These are phyloP conservation scores for Lasiodiplodia sp. DNA, from an alignment of 2,329 filamentous ascomycete genomes.

Conservation along the genomic window DNA sequence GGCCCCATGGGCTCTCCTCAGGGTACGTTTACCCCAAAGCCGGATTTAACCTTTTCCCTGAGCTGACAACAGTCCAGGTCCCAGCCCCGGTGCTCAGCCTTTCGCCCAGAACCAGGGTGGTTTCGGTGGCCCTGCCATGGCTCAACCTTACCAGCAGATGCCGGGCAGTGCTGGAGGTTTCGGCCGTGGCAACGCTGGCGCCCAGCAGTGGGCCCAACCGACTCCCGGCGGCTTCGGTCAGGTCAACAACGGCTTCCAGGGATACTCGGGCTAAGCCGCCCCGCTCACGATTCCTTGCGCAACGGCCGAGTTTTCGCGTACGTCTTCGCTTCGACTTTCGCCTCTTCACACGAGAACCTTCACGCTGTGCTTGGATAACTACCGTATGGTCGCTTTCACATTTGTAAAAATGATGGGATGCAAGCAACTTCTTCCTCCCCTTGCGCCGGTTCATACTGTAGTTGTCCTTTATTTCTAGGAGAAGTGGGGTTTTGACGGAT, in stretches of 20 bases:
- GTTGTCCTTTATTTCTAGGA: slow-evolving; percentile 30
- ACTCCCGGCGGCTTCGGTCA: slow-evolving; percentile 54
- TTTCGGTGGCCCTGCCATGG: slow-evolving; percentile 70
- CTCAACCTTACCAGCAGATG: slow-evolving; percentile 56
- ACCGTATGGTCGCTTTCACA: slow-evolving; percentile 29
- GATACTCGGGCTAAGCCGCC: slow-evolving; percentile 63
- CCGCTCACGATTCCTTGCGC: slow-evolving; percentile 27
- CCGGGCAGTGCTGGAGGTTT: slow-evolving; percentile 80
- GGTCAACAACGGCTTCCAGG: slow-evolving; percentile 63
- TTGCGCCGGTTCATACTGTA: slow-evolving; percentile 31
- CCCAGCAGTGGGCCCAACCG: slow-evolving; percentile 63
- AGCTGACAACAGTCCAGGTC: slow-evolving; percentile 54
- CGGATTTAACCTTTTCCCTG: not conserved
- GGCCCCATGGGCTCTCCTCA: slow-evolving; percentile 66
- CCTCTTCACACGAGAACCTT: slow-evolving; percentile 28
- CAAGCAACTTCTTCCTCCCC: slow-evolving; percentile 28
- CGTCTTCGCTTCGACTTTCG: slow-evolving; percentile 29
- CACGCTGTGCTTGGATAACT: slow-evolving; percentile 30
- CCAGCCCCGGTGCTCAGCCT: slow-evolving; percentile 68
- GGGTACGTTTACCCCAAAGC: slow-evolving; percentile 52
- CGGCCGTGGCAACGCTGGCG: slow-evolving; percentile 69
- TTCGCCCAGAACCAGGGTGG: slow-evolving; percentile 62
- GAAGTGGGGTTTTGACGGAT: slow-evolving; percentile 29
- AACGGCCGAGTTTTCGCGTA: slow-evolving; percentile 28
- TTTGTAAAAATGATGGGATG: slow-evolving; percentile 31